phyloP scores from a whole-genome alignment of 345 rosid genomes.

The Dovyalis caffra region DNA sequence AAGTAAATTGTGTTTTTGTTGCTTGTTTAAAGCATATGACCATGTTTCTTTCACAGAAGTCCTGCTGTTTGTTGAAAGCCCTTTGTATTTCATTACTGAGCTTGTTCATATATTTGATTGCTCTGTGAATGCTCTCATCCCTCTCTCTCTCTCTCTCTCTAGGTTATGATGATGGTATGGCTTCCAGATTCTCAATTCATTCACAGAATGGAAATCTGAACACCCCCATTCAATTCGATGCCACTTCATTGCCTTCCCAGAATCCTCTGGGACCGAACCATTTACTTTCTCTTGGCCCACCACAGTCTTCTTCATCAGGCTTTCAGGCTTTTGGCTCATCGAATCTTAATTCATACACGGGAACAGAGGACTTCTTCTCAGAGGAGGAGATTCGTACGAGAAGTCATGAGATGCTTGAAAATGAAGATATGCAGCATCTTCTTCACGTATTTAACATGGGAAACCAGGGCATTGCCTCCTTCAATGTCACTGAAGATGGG shows the following conservation, averaged over 20 bases:
- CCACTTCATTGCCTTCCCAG: slow-evolving; percentile 50
- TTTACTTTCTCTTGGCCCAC: slow-evolving; percentile 36
- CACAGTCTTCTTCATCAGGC: slow-evolving; percentile 40
- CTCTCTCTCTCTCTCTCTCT: background rate
- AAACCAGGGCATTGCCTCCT: slow-evolving; percentile 12
- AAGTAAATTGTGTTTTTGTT: background rate
- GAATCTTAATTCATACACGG: slow-evolving; percentile 36
- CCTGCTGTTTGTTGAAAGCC: background rate
- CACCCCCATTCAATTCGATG: slow-evolving; percentile 47
- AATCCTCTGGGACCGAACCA: slow-evolving; percentile 36
- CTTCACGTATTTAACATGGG: slow-evolving; percentile 30
- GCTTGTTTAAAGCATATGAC: background rate
- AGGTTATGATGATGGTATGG: slow-evolving; percentile 52
- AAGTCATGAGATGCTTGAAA: slow-evolving; percentile 37
- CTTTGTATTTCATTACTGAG: background rate
- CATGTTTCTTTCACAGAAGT: background rate
- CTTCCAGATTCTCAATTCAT: slow-evolving; percentile 43
- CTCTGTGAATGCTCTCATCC: background rate
- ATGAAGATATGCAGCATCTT: slow-evolving; percentile 33
- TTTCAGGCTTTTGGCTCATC: slow-evolving; percentile 43
- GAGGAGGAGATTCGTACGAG: slow-evolving; percentile 32
- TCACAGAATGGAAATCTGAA: slow-evolving; percentile 46
- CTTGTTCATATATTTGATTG: background rate
- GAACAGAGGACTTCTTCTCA: slow-evolving; percentile 20
- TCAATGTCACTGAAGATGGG: slow-evolving; percentile 21